Conservation (phyloP, 306 rosid genomes). For the Rosa chinensis region DNA sequence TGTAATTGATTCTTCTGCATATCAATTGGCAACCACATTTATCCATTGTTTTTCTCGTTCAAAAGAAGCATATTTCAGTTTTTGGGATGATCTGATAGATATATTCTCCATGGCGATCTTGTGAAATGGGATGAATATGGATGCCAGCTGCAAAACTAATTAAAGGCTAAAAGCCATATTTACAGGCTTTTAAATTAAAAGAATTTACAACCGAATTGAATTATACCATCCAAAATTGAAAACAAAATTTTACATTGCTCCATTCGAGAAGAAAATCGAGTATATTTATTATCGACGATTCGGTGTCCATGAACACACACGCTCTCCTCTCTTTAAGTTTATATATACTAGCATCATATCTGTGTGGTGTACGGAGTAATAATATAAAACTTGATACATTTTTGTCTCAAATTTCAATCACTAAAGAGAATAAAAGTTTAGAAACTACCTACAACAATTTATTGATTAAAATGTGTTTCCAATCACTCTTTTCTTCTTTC, state of each 20-base stretch:
- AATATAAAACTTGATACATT: too few species aligned
- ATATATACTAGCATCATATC: too few species aligned
- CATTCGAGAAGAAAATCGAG: neutral
- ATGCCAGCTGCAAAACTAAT: neutral
- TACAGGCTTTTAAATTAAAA: too few species aligned
- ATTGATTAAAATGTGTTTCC: too few species aligned
- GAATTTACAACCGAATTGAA: neutral
- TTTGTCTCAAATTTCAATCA: too few species aligned
- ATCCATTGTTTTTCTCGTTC: neutral
- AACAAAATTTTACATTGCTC: neutral
- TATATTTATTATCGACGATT: too few species aligned
- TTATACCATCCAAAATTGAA: neutral
- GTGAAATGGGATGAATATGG: neutral
- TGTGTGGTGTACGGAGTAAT: too few species aligned
- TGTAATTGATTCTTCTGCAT: neutral
- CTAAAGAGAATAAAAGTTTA: too few species aligned
- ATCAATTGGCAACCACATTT: neutral
- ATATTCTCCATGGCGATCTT: neutral
- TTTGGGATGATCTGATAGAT: neutral
- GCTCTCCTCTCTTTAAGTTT: too few species aligned
- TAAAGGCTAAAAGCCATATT: neutral
- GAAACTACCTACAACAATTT: too few species aligned
- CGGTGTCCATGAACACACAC: too few species aligned
- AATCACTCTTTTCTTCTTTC: too few species aligned
- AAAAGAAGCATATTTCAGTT: slow-evolving; percentile 2